Evolutionary conservation across 768 basidiomycete genomes (phyloP), one percentile per base, ranked within the genome.

Genomic region (Filobasidium wieringae): DNA sequence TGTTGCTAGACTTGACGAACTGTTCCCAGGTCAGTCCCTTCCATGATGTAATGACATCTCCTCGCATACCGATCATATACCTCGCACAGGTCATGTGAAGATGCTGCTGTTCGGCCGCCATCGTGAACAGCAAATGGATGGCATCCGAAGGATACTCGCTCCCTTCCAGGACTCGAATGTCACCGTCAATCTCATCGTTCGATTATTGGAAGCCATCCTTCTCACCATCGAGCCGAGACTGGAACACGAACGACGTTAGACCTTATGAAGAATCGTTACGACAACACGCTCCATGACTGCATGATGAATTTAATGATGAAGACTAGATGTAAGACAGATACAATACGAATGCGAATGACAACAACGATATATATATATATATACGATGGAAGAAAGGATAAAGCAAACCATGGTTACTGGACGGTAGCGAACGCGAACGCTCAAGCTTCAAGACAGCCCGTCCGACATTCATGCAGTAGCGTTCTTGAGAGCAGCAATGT

Each of bases 401-500:
- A n/a, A n/a, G n/a, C n/a, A n/a, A n/a, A n/a, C n/a, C n/a, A n/a
- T n/a, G n/a, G n/a, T n/a, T n/a, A n/a, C n/a, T n/a, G n/a, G n/a
- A n/a, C n/a, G n/a, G n/a, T n/a, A n/a, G n/a, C n/a, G n/a, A n/a
- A n/a, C n/a, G n/a, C n/a, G n/a, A n/a, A n/a, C n/a, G n/a, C n/a
- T n/a, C n/a, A n/a, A n/a, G n/a, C n/a, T n/a, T n/a, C n/a, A n/a
- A n/a, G n/a, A n/a, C n/a, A n/a, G n/a, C n/a, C n/a, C n/a, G n/a
- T n/a, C n/a, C n/a, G n/a, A n/a, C n/a, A n/a, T n/a, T n/a, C n/a
- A n/a, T n/a, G n/a, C n/a, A n/a, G n/a, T n/a, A n/a, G n/a, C n/a
- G n/a, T n/a, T n/a, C n/a, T n/a, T n/a, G n/a, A n/a, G n/a, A 22
- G 37, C 37, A 39, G 68, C 70, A 43, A 96, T 96, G 73, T 84